Base-by-base conservation (phyloP, 1,284 basidiomycete genomes). In the Irpex rosettiformis region DNA sequence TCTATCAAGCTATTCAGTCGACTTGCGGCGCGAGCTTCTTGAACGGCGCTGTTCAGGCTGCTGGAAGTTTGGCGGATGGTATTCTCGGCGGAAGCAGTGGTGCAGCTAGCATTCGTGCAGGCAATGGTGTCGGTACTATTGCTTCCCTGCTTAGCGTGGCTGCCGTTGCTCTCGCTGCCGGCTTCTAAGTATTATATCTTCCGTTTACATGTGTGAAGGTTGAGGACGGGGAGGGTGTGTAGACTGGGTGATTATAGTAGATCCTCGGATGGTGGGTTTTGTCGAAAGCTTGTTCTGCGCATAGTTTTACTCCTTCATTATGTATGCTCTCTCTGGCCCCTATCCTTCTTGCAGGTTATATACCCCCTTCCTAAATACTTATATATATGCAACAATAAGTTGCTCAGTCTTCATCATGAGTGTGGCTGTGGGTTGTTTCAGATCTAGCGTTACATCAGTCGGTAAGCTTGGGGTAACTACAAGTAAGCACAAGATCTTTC, bases 1-100 rank as follows among this genome's bases (percentile, higher is more conserved):
- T 97, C 42, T 94, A 90, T 81, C 68, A 67, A 30, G 82, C 77
- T 56, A 77, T 94, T 65, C 71, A 75, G 54, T 64, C 57, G 59
- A 81, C 73, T n/a, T 91, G 89, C 68, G 84, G 84, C n/a, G 25
- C 71, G 4, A 77, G 67, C 69, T 91, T 91, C 82, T 74, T 91
- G 60, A 79, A 70, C 59, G 80, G 82, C 43, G 81, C 80, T 21
- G 83, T 88, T 40, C 76, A 84, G 67, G 87, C 88, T 56, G 89
- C 87, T 37, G 89, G 86, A 65, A 82, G 84, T 37, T 69, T 87
- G 52, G 76, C 76, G 0, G 58, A 65, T 13, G 72, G 80, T 47
- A 43, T 79, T 53, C 1, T 73, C 40, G 54, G 58, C 18, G 60
- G 57, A 28, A 54, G n/a, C 28, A 67, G 58, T 28, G 62, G 67